Base-by-base conservation (phyloP, 306 rosid genomes). In the Crataegus laevigata region DNA sequence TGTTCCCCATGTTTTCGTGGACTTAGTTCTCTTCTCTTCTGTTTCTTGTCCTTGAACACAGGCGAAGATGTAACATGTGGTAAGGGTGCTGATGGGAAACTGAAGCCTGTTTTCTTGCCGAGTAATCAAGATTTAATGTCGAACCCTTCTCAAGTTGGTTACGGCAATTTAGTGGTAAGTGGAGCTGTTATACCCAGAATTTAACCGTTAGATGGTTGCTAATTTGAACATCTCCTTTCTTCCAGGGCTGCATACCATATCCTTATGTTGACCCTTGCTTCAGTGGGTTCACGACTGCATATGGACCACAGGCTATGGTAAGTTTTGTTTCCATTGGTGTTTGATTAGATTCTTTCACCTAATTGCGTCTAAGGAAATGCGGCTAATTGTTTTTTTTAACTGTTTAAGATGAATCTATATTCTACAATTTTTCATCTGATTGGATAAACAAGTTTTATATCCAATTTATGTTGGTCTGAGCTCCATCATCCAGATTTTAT, bases 271-370 rank as follows among this genome's bases (percentile, higher is more conserved):
- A 90, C 75, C 96, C 93, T 73, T 84, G 52, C 80, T 87, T 52
- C 29, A 70, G 85, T 12, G 85, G 89, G 67, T 73, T 91, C 40
- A 40, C 78, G 69, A 51, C 80, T 81, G 82, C 86, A 3, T 88
- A 82, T 73, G 92, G 92, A 58, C 88, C 89, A 12, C 91, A 83
- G 36, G 80, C 83, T 76, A 69, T 78, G 71, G 98, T 93, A 85
- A 87, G 94, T 86, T 87, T 45, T 61, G 29, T 38, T 66, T 73
- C 30, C 32, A 42, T 63, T 26, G 32, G 59, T 61, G 69, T 19
- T 61, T 1, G 30, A 1, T 6, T 15, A 25, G 18, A 59, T 38
- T 59, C 50, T 58, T 3, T 25, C 11, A 6, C 22, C 11, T 1
- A 2, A 18, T 38, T 72, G 30, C 15, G 3, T 24, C 54, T 14